Base-by-base conservation (phyloP, 306 rosid genomes). In the Amphicarpaea edgeworthii region DNA sequence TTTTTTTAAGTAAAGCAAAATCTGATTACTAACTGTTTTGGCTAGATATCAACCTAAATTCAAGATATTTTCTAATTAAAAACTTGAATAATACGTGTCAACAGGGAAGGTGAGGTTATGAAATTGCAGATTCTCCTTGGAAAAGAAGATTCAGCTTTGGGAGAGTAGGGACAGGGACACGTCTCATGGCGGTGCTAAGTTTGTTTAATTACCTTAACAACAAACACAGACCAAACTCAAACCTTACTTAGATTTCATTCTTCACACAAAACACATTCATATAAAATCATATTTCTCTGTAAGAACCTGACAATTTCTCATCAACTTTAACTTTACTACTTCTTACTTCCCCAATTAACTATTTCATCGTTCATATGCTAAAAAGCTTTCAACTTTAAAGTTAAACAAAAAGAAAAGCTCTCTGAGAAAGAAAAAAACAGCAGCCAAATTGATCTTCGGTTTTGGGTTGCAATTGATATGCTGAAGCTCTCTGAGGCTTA, bases 401-500 rank as follows among this genome's bases (percentile, higher is more conserved):
- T 51, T 77, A 30, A 54, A 23, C 7, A 51, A 75, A 28, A 61
- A 49, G 10, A 54, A 83, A 83, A 17, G 66, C 60, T 61, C 51
- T 20, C 73, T n/a, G 38, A 8, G 6, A 72, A 17, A 47, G 28
- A 43, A 30, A 32, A 72, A 34, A 19, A 20, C 51, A 45, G 41
- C 50, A 26, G 15, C 19, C 26, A 24, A 70, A 15, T 69, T 73
- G 75, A 78, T 86, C 76, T 71, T 65, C 50, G 37, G 28, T 57
- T 10, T 70, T 66, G 50, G 17, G 62, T 40, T 8, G 54, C 62
- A 55, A 55, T n/a, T 73, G 51, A 71, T 84, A 86, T 84, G 85
- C 85, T 79, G 55, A 81, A 78, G 55, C 87, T 90, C 50, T 73
- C 45, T 45, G 83, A 71, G 81, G 76, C 66, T 68, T 76, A 75